These are phyloP conservation scores for Neurospora sp. DNA, from an alignment of 495 filamentous ascomycete species.

Conservation along the genomic window DNA sequence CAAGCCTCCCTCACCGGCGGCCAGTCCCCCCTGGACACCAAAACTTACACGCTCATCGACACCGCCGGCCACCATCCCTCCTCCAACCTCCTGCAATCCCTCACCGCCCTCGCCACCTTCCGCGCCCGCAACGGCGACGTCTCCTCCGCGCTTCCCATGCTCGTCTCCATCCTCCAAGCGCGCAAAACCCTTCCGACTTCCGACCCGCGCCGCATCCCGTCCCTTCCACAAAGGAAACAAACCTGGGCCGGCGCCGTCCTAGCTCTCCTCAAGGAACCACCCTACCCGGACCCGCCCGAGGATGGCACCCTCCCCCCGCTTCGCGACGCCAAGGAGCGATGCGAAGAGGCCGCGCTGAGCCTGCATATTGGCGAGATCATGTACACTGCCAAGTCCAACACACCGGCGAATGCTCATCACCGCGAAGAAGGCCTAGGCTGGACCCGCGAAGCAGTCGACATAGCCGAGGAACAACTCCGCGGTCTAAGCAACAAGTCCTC, in stretches of 20 bases:
- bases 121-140: constrained; percentile 56
- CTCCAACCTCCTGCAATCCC: constrained; percentile 59
- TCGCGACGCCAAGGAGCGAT: constrained; percentile 50
- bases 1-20: constrained; percentile 14
- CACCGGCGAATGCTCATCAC: constrained; percentile 24
- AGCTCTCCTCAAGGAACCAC: constrained; percentile 35
- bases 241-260: constrained; percentile 1
- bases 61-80: constrained; percentile 39
- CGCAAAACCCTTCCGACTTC: constrained; percentile 35
- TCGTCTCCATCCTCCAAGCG: constrained; percentile 73
- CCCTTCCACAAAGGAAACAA: background rate
- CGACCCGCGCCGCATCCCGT: background rate
- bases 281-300: constrained; percentile 54
- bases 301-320: constrained; percentile 55
- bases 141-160: constrained; percentile 64
- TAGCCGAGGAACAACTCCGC: constrained; percentile 43
- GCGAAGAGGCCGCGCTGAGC: constrained; percentile 78
- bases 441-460: constrained; percentile 74
- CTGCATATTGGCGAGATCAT: constrained; percentile 90
- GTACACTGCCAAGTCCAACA: constrained; percentile 29
- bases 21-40: constrained; percentile 42
- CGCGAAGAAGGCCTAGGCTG: constrained; percentile 65
- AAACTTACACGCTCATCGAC: constrained; percentile 47
- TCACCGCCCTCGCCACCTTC: constrained; percentile 69
- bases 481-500: constrained; percentile 6